These are phyloP conservation scores for Hypoxylon sp. DNA, from an alignment of 2,329 filamentous ascomycete species.

Conservation along the genomic window DNA sequence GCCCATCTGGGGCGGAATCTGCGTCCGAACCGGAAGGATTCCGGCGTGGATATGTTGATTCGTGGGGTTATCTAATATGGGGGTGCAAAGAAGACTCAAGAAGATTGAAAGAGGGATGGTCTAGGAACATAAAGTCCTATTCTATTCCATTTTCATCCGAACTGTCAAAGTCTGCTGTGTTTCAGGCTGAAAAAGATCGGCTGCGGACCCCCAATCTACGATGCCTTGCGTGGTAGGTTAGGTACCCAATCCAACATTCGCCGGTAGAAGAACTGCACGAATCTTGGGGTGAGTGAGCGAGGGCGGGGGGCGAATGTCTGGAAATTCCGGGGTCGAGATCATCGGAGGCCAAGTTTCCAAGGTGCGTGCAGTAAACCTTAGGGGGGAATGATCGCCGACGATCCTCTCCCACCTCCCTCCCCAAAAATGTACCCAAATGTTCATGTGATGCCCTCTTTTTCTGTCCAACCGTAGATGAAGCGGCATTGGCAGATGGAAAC, in stretches of 20 bases:
- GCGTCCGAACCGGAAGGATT: constrained; percentile 5
- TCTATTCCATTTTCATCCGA: constrained; percentile 29
- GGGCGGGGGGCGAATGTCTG: constrained; percentile 31
- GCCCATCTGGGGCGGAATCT: constrained; percentile 29
- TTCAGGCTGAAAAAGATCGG: constrained; percentile 42
- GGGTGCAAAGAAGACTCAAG: neutral
- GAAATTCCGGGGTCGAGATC: constrained; percentile 42
- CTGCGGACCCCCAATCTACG: constrained; percentile 30
- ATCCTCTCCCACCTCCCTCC: constrained; percentile 22
- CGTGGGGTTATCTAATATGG: neutral
- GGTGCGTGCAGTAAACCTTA: constrained; percentile 15
- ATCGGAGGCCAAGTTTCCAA: constrained; percentile 25
- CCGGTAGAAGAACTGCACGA: constrained; percentile 9
- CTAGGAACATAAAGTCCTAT: constrained; percentile 16
- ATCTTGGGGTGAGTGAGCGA: constrained; percentile 25
- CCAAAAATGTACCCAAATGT: constrained; percentile 25
- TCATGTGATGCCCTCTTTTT: constrained; percentile 33
- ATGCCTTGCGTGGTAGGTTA: constrained; percentile 36
- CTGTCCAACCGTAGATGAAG: constrained; percentile 22
- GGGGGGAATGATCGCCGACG: constrained; percentile 35
- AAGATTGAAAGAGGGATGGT: neutral
- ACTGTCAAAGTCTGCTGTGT: constrained; percentile 35
- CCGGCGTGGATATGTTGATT: neutral
- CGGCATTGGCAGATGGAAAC: constrained; percentile 4
- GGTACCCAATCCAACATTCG: constrained; percentile 28